A percentile compares a stretch with the other conserved stretches of the same genome.
phyloP scores from a whole-genome alignment of 495 filamentous ascomycete species.

The Aspergillus biplanus region DNA sequence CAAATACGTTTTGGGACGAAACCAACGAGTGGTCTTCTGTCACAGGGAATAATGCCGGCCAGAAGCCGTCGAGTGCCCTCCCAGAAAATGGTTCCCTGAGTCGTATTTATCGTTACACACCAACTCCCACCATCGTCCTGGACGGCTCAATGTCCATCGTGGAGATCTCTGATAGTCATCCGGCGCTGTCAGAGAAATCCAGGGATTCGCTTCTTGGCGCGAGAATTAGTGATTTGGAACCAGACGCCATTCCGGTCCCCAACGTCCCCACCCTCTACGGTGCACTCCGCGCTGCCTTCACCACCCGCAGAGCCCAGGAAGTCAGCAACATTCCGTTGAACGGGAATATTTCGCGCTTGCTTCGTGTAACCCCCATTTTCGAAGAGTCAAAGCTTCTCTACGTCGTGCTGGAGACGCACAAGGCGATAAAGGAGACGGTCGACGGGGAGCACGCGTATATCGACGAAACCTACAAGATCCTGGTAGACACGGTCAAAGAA shows the following conservation, averaged over 20 bases:
- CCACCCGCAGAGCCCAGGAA: conserved; percentile 36
- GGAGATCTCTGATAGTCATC: conserved; percentile 54
- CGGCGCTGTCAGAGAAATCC: conserved; percentile 37
- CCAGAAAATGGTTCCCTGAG: conserved; percentile 9
- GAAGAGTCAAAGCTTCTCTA: conserved; percentile 48
- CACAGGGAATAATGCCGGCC: too few relatives aligned
- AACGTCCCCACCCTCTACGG: conserved; percentile 43
- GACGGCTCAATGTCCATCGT: conserved; percentile 49
- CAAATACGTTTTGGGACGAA: too few relatives aligned
- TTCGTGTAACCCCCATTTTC: conserved; percentile 58
- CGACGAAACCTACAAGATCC: conserved; percentile 63
- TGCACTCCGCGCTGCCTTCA: conserved; percentile 49
- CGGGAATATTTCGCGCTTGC: conserved; percentile 33
- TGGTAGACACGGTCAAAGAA: conserved; percentile 67
- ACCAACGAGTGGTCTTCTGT: too few relatives aligned
- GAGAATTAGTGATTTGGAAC: conserved; percentile 46
- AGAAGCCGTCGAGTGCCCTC: too few relatives aligned
- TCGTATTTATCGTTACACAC: conserved; percentile 52
- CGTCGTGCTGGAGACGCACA: conserved; percentile 51
- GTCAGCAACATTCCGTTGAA: conserved; percentile 34
- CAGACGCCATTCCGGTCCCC: conserved; percentile 37
- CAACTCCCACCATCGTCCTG: conserved; percentile 54
- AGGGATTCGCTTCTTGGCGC: conserved; percentile 45
- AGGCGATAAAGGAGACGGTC: conserved; percentile 29
- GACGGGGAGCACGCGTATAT: conserved; percentile 47